Evolutionary conservation across 495 filamentous ascomycete species (phyloP).

Genomic region (Thozetella sp.): DNA sequence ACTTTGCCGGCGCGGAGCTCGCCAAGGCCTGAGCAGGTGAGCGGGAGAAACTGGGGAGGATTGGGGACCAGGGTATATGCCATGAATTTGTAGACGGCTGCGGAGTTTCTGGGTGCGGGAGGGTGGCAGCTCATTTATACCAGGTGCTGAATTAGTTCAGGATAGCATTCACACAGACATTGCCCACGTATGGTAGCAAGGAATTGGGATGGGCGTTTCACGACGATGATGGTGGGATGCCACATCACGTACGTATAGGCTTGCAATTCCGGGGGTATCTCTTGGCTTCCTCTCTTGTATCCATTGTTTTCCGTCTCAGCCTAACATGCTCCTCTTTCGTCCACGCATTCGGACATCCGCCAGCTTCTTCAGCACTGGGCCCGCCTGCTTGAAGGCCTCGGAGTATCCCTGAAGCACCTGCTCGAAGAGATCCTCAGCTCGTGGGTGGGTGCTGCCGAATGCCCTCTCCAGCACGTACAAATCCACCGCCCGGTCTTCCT

Average conservation of each 20-base stretch:
- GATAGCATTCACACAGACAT: neutral
- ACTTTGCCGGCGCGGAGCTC: slow-evolving; percentile 84
- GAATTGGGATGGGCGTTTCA: neutral
- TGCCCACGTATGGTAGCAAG: neutral
- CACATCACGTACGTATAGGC: neutral
- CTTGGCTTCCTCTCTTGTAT: neutral
- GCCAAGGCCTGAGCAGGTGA: slow-evolving; percentile 15
- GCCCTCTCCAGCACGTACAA: slow-evolving; percentile 95
- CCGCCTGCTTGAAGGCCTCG: slow-evolving; percentile 50
- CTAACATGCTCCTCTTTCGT: slow-evolving; percentile 97
- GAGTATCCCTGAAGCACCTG: slow-evolving; percentile 58
- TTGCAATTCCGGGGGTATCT: neutral
- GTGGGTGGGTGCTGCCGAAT: slow-evolving; percentile 94
- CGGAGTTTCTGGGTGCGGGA: slow-evolving; percentile 4
- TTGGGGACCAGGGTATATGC: neutral
- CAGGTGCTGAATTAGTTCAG: neutral
- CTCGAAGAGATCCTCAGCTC: slow-evolving; percentile 75
- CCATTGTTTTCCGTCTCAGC: slow-evolving; percentile 41
- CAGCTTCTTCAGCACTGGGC: slow-evolving; percentile 62
- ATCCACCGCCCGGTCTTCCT: slow-evolving; percentile 96
- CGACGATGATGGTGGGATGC: neutral
- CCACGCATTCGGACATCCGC: slow-evolving; percentile 95
- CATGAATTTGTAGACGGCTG: neutral
- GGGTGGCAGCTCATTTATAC: slow-evolving; percentile 5
- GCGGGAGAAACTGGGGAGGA: neutral